Evolutionary conservation across 2,329 filamentous ascomycete genomes (phyloP).

Genomic region (Arthrinium puccinioides): DNA sequence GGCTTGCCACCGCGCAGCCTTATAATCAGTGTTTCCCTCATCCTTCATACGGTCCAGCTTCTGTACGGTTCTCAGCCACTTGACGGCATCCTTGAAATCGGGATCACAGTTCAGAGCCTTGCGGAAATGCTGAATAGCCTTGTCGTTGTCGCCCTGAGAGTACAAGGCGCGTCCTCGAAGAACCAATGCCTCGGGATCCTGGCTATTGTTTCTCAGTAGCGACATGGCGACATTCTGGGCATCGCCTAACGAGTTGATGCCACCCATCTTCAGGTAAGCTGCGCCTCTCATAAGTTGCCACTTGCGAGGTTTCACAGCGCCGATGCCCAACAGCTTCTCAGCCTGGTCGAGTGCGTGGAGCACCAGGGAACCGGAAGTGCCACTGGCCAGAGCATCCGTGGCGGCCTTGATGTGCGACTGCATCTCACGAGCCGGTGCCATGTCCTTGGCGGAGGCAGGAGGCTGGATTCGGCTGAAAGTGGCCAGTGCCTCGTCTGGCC

Average conservation of each 20-base stretch:
- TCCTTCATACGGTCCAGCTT: conserved; percentile 91
- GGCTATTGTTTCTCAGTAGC: conserved; percentile 75
- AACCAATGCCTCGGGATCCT: conserved; percentile 90
- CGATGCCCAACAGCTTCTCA: conserved; percentile 66
- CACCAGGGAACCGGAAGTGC: conserved; percentile 82
- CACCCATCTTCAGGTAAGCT: conserved; percentile 88
- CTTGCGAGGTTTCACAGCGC: conserved; percentile 77
- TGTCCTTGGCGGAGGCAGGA: conserved; percentile 76
- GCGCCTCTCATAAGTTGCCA: conserved; percentile 92
- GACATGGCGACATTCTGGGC: conserved; percentile 89
- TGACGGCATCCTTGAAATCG: conserved; percentile 82
- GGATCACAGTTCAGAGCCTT: conserved; percentile 87
- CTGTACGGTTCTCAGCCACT: conserved; percentile 82
- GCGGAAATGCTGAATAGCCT: conserved; percentile 86
- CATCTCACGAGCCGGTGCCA: conserved; percentile 78
- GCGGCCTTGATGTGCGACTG: conserved; percentile 73
- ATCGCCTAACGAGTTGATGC: conserved; percentile 80
- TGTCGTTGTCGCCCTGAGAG: conserved; percentile 87
- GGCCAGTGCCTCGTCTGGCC: conserved; percentile 77
- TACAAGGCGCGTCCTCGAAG: conserved; percentile 84
- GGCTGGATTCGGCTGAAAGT: conserved; percentile 77
- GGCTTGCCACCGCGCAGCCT: conserved; percentile 68
- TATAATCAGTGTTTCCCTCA: conserved; percentile 87
- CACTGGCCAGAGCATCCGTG: conserved; percentile 65
- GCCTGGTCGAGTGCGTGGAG: conserved; percentile 88